Evolutionary conservation across 768 basidiomycete species (phyloP).

Genomic region (Boletus rubroflammeus): DNA sequence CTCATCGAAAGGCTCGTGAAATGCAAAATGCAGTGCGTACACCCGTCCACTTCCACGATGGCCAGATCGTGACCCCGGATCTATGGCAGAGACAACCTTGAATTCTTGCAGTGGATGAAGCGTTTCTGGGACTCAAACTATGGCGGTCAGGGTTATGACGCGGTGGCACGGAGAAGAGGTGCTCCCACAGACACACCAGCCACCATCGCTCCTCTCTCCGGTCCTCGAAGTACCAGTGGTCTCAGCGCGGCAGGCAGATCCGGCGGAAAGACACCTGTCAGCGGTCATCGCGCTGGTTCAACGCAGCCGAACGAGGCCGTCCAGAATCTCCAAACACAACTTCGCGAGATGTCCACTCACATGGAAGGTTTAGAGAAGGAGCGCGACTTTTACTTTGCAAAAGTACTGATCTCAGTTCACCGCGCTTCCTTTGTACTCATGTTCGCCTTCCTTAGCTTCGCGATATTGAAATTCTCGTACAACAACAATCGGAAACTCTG

Average conservation of each 20-base stretch:
- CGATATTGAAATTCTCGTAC: slow-evolving; percentile 93
- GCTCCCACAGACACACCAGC: slow-evolving; percentile 73
- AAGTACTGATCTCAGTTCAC: slow-evolving; percentile 49
- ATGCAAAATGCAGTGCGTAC: slow-evolving; percentile 97
- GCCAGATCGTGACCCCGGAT: slow-evolving; percentile 12
- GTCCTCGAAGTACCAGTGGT: slow-evolving; percentile 38
- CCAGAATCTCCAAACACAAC: slow-evolving; percentile 65
- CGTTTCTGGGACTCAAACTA: slow-evolving; percentile 94
- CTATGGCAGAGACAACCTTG: slow-evolving; percentile 81
- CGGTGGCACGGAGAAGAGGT: slow-evolving; percentile 77
- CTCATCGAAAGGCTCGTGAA: slow-evolving; percentile 91
- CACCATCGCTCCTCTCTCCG: slow-evolving; percentile 65
- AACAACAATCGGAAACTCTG: slow-evolving; percentile 65
- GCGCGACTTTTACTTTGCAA: slow-evolving; percentile 97
- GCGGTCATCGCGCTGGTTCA: slow-evolving; percentile 64
- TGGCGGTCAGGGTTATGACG: slow-evolving; percentile 83
- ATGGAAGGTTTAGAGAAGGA: slow-evolving; percentile 95
- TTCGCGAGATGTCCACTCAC: slow-evolving; percentile 76
- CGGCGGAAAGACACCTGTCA: slow-evolving; percentile 70
- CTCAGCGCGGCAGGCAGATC: slow-evolving; percentile 42
- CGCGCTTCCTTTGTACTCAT: slow-evolving; percentile 4
- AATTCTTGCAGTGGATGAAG: slow-evolving; percentile 97
- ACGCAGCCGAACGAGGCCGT: slow-evolving; percentile 67
- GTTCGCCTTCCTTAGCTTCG: slow-evolving; percentile 60
- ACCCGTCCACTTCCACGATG: neutral